Evolutionary conservation across 306 rosid genomes (phyloP).

Genomic region (Purshia tridentata): DNA sequence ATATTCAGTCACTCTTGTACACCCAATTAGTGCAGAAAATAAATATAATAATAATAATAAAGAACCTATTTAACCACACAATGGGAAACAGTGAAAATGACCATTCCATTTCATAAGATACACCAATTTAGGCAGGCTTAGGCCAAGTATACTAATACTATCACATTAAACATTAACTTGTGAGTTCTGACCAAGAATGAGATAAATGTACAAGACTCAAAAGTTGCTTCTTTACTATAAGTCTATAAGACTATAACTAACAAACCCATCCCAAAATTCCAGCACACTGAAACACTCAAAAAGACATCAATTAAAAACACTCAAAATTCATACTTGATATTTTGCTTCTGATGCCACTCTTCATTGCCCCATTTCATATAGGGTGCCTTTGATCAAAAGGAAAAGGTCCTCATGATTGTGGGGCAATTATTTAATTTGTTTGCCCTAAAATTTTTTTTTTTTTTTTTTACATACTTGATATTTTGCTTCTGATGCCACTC

Average conservation of each 20-base stretch:
- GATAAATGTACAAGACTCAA: conserved; percentile 34
- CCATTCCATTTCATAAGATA: conserved; percentile 9
- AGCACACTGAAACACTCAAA: conserved; percentile 38
- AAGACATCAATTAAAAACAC: conserved; percentile 37
- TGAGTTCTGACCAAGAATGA: conserved; percentile 6
- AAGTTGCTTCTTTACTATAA: conserved; percentile 26
- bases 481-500: conserved; percentile 24
- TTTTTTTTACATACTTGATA: conserved; percentile 21
- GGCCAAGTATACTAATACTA: not conserved
- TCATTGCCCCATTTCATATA: conserved; percentile 24
- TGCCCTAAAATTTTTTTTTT: not conserved
- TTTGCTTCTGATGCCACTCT: conserved; percentile 26
- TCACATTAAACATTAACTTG: conserved; percentile 2
- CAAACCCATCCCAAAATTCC: conserved; percentile 11
- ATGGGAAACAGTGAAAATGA: not conserved
- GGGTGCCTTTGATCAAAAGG: conserved; percentile 36
- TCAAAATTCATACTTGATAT: conserved; percentile 26
- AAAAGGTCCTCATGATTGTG: conserved; percentile 31
- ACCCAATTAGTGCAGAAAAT: too few species aligned
- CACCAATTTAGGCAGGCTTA: conserved; percentile 1
- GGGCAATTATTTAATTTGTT: conserved; percentile 29
- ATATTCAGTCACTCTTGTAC: too few species aligned
- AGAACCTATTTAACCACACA: not conserved
- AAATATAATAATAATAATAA: not conserved
- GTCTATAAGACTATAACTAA: too few species aligned